Base-by-base conservation (phyloP, 2,329 filamentous ascomycete species). In the Teratosphaeria viscida region DNA sequence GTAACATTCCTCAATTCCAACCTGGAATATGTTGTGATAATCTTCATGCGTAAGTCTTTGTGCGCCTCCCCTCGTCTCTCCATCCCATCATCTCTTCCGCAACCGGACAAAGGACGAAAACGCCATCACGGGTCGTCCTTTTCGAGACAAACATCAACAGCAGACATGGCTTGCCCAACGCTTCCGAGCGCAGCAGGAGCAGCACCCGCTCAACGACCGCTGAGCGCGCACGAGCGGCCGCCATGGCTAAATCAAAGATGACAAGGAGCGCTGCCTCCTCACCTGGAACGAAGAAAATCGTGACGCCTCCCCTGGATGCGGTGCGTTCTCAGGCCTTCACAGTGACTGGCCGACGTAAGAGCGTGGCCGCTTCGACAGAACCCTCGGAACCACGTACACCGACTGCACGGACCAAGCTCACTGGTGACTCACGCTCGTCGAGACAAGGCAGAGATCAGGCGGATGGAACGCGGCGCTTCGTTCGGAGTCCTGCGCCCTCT, bases 401-500 rank as follows among this genome's bases (percentile, higher is more conserved):
- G 2, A 49, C 43, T 23, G 43, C 43, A 6, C n/a, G 43, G n/a
- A 49, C n/a, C 43, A 49, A 49, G 10, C 19, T 11, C 43, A 49
- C 3, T 19, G 43, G n/a, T 49, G 43, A 23, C 43, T 19, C 7
- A 23, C 43, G 23, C 8, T 16, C 16, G 6, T 49, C 43, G n/a
- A n/a, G 16, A 49, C 43, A 49, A 49, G n/a, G n/a, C 6, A 16
- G 19, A 49, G 43, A n/a, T n/a, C 43, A 11, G 43, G 43, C 43
- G n/a, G 43, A 23, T 49, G 19, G 43, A 23, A n/a, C 43, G 7
- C 19, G 5, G 43, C 43, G 26, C 57, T 63, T 57, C 55, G 47
- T 32, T 29, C 60, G 62, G 29, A 60, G 58, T 47, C 56, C 57
- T 23, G 62, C 62, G 23, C 62, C 62, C 11, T 62, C 60, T 53